Evolutionary conservation across 2,329 filamentous ascomycete species (phyloP), one percentile per base, ranked within the genome.

Genomic region (Fusarium cicatricum): DNA sequence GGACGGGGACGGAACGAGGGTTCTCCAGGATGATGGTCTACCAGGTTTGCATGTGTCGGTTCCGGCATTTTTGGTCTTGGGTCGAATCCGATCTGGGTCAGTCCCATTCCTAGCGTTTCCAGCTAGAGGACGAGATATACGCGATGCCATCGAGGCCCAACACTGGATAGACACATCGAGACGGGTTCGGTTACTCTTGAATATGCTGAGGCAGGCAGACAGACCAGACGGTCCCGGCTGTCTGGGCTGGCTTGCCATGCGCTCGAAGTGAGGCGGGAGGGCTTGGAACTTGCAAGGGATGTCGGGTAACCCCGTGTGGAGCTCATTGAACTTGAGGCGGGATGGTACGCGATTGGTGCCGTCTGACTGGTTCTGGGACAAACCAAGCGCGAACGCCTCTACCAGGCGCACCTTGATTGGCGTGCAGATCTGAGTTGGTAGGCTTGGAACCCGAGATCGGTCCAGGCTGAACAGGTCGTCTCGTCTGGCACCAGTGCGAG

Each of bases 271-370:
- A 69, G 62, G 66, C 64, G 62, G 58, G 56, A 68, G 54, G 57
- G 55, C 59, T 55, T 62, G 38, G 42, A 32, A 50, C 48, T 52
- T 65, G 62, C 63, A 67, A 65, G 64, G 62, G 63, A 69, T 59
- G 52, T 65, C 66, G 66, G 66, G 66, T 67, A 66, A 64, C 60
- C 62, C 62, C 66, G 65, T 62, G 66, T 65, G 66, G 66, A 67
- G 60, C 55, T 43, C 16, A 41, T n/a, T 43, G 39, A 54, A 62
- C 60, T 63, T 57, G 53, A 65, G 62, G 60, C 66, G 66, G 66
- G 63, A 69, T 56, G 44, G 61, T 56, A 66, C 65, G 66, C 63
- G 66, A 69, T 69, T 69, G 66, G 66, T 69, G 65, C 66, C 66
- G 48, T 43, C 58, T 61, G 64, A 65, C 61, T 67, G 66, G 66